Conservation (phyloP, 257 asterid genomes). For the Thymus quinquecostatus region DNA sequence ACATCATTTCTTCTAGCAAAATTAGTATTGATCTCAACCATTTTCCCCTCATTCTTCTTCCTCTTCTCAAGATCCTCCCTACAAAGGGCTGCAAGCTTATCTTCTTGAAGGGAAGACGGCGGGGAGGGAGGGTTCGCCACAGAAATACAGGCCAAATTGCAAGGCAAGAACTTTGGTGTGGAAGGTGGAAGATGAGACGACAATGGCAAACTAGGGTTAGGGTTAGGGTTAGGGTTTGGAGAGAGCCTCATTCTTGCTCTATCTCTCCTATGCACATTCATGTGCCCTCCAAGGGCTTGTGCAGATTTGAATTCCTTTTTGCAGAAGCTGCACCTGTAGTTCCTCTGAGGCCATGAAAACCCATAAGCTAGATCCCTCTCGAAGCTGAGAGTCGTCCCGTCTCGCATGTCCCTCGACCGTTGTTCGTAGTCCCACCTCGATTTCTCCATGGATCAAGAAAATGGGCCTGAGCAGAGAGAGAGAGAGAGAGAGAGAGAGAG, state of each 20-base stretch:
- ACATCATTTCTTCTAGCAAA: slow-evolving; percentile 37
- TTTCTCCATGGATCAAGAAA: slow-evolving; percentile 47
- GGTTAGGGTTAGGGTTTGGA: slow-evolving; percentile 45
- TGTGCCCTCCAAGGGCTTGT: slow-evolving; percentile 82
- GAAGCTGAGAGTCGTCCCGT: slow-evolving; percentile 42
- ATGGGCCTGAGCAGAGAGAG: slow-evolving; percentile 4
- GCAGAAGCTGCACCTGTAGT: slow-evolving; percentile 67
- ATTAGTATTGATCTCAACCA: slow-evolving; percentile 24
- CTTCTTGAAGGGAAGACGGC: slow-evolving; percentile 19
- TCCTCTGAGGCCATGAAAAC: slow-evolving; percentile 65
- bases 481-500: background rate
- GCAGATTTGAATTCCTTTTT: slow-evolving; percentile 78
- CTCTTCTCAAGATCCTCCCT: slow-evolving; percentile 31
- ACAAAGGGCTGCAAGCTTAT: background rate
- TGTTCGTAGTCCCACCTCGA: slow-evolving; percentile 41
- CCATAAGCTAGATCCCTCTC: slow-evolving; percentile 51
- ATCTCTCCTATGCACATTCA: slow-evolving; percentile 77
- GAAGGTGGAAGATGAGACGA: slow-evolving; percentile 10
- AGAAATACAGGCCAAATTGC: slow-evolving; percentile 16
- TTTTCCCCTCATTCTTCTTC: slow-evolving; percentile 41
- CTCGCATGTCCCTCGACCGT: slow-evolving; percentile 36
- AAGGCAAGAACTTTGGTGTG: slow-evolving; percentile 32
- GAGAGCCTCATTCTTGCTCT: slow-evolving; percentile 66
- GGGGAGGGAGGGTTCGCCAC: background rate
- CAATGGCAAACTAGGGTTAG: slow-evolving; percentile 46